Evolutionary conservation across 148 eudicot genomes (phyloP).

Genomic region (Chenopodium suecicum): DNA sequence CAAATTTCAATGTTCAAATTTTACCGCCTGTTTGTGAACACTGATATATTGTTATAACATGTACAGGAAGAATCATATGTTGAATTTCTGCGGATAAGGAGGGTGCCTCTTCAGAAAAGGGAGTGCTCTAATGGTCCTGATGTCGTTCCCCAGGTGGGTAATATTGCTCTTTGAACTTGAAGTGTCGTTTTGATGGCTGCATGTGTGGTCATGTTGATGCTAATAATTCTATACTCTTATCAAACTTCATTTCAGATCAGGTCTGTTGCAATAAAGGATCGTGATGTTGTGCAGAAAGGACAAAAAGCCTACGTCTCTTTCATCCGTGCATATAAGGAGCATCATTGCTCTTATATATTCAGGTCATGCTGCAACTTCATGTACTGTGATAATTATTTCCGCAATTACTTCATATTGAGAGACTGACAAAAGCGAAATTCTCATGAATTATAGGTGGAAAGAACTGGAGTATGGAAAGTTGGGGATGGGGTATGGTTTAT

Average conservation of each 20-base stretch:
- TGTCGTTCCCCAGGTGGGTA: slow-evolving; percentile 61
- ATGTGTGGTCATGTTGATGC: slow-evolving; percentile 5
- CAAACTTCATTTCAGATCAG: slow-evolving; percentile 55
- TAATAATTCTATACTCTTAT: neutral
- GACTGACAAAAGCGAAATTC: slow-evolving; percentile 5
- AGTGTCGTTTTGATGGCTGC: neutral
- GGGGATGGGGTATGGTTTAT: slow-evolving; percentile 89
- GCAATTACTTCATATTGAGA: neutral
- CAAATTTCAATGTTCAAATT: neutral
- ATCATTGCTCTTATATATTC: slow-evolving; percentile 80
- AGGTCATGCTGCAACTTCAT: slow-evolving; percentile 37
- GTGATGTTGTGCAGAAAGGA: slow-evolving; percentile 94
- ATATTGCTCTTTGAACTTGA: neutral
- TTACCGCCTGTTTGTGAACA: neutral
- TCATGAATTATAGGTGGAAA: slow-evolving; percentile 54
- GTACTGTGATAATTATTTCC: neutral
- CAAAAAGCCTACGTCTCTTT: slow-evolving; percentile 78
- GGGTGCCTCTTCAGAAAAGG: slow-evolving; percentile 67
- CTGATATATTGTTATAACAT: slow-evolving; percentile 12
- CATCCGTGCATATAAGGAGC: slow-evolving; percentile 91
- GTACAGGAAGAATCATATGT: slow-evolving; percentile 83
- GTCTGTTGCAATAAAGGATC: slow-evolving; percentile 69
- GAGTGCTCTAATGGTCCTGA: slow-evolving; percentile 55
- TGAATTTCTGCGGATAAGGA: slow-evolving; percentile 65
- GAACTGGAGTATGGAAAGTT: slow-evolving; percentile 85